Base-by-base conservation (phyloP, 2,329 filamentous ascomycete species). In the Colletotrichum sojae region DNA sequence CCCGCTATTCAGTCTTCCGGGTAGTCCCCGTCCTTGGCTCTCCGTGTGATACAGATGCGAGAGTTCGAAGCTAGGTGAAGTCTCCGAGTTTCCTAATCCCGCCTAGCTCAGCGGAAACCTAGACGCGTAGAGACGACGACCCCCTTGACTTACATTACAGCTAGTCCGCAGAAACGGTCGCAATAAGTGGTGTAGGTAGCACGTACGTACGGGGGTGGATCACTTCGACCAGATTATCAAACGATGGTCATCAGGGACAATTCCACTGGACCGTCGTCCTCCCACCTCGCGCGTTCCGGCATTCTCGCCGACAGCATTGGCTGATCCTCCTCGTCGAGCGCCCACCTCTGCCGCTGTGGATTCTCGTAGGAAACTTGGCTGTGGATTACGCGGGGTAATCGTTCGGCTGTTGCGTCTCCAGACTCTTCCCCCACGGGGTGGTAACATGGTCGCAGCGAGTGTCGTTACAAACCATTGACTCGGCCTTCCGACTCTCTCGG, bases 351-450 rank as follows among this genome's bases (percentile, higher is more conserved):
- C 27, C 39, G 39, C 52, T 45, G 64, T 36, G 31, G 31, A 10
- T 10, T 36, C 25, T 57, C 39, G 45, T 36, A 64, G 16, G 20
- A 39, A 53, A 48, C 45, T 12, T 9, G n/a, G 39, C 27, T 59
- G 65, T 68, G 65, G 65, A 40, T 68, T 64, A 68, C 60, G 65
- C 65, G 65, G 65, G 65, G 65, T 68, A 68, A 48, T 59, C 58
- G 54, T 59, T 64, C 65, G 65, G 60, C 60, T 64, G 25, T 25
- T 45, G 31, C n/a, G 8, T 54, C 16, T 48, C n/a, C n/a, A 49
- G 56, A n/a, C 43, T 10, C 27, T 55, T 40, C 31, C 53, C 60
- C 60, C 54, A 54, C 16, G 48, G 60, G 65, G 53, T 40, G 31
- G 22, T 16, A 27, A 10, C 31, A 36, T 36, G 45, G 9, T 46